Evolutionary conservation across 2,329 filamentous ascomycete species (phyloP), one percentile per base, ranked within the genome.

Genomic region (Fusarium xylarioides): DNA sequence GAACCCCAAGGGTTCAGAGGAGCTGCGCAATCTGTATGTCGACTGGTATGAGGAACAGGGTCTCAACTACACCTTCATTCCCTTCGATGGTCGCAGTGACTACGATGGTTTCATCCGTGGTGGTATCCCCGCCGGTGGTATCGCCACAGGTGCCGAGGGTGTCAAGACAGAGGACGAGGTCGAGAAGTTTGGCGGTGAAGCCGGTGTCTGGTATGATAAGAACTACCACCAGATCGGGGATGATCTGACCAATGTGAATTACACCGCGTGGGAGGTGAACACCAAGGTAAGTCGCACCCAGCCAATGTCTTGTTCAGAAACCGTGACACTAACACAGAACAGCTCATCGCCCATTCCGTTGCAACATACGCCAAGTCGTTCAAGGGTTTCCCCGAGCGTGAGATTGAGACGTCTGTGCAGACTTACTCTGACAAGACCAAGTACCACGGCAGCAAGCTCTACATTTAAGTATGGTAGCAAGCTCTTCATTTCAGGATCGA

Each of bases 61-160:
- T 3, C 85, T 91, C 63, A 90, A 91, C 81, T 91, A 91, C 79
- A 92, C 90, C 1, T 89, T 92, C 65, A 93, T 93, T 34, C 88
- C 90, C 5, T 95, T 96, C 74, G 91, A 94, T 75, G 93, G 93
- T 11, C 90, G 93, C 66, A 93, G 91, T 71, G 93, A 96, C 81
- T 95, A 95, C 76, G 92, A 91, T 56, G 91, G 90, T 3, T 95
- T 95, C 83, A 91, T 95, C 76, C 86, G 89, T 40, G 86, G 89
- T 63, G 91, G 91, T 7, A 94, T 95, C 46, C 91, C 93, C 1
- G 89, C 89, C 2, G 92, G 93, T 30, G 93, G 93, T 35, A 89
- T 95, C 68, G 92, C 92, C 61, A 94, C 93, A 5, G 93, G 93
- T 43, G 93, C 93, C 3, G 93, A 95, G 81, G 91, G 88, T 18